Percentiles rank a stretch among this genome's conserved stretches.
Evolutionary conservation across 306 rosid species (phyloP).

Genomic region (Fragaria vesca): DNA sequence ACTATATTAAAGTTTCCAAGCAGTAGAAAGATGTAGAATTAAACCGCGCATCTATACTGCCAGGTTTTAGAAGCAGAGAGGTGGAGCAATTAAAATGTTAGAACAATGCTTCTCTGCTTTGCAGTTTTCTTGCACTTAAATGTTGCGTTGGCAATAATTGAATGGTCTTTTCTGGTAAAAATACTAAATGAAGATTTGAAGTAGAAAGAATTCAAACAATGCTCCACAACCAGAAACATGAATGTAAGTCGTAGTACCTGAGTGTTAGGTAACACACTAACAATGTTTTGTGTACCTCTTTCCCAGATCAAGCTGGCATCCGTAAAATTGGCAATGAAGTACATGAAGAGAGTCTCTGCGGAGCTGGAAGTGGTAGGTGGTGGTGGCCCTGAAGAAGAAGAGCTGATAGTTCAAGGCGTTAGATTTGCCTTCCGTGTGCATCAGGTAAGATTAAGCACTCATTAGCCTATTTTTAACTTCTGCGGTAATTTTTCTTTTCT

Average conservation of each 20-base stretch:
- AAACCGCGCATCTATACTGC: neutral
- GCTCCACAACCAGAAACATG: neutral
- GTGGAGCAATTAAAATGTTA: neutral
- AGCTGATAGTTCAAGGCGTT: constrained; percentile 89
- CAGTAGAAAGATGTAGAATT: neutral
- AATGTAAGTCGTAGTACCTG: constrained; percentile 7
- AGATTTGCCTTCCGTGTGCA: constrained; percentile 95
- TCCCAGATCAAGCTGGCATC: constrained; percentile 93
- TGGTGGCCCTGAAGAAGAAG: constrained; percentile 94
- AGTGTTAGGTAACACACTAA: constrained; percentile 6
- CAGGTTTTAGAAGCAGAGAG: neutral
- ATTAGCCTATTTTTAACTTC: neutral
- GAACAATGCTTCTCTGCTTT: neutral
- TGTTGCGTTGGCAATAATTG: neutral
- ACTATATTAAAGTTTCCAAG: neutral
- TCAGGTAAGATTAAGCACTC: constrained; percentile 55
- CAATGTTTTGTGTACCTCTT: constrained; percentile 8
- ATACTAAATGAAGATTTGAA: neutral
- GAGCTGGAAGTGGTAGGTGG: constrained; percentile 84
- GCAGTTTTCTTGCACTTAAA: neutral
- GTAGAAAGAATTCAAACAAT: neutral
- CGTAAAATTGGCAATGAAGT: constrained; percentile 91
- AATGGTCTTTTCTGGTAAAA: neutral
- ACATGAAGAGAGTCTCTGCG: constrained; percentile 91
- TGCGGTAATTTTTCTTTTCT: neutral